phyloP scores from a whole-genome alignment of 2,329 filamentous ascomycete genomes.

The Penicillium freii region DNA sequence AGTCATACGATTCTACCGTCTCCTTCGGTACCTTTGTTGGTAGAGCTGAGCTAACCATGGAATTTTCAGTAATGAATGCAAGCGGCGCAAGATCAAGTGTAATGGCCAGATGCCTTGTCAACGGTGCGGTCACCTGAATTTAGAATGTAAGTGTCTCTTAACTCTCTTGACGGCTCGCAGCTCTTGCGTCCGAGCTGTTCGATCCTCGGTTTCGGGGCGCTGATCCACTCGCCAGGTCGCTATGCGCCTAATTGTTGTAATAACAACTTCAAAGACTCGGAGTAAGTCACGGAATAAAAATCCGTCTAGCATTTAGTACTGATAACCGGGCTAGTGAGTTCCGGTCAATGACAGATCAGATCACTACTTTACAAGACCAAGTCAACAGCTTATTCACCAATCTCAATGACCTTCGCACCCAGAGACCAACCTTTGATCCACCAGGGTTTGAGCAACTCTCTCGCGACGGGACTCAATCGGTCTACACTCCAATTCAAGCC shows the following conservation, averaged over 20 bases:
- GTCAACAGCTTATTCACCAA: conserved; percentile 73
- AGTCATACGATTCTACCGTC: conserved; percentile 7
- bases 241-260: conserved; percentile 67
- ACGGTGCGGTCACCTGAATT: conserved; percentile 61
- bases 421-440: conserved; percentile 38
- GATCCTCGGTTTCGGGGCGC: neutral
- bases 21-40: neutral
- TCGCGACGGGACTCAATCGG: conserved; percentile 41
- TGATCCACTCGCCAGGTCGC: conserved; percentile 42
- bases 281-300: conserved; percentile 46
- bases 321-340: conserved; percentile 60
- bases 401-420: conserved; percentile 64
- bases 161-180: neutral
- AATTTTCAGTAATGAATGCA: conserved; percentile 58
- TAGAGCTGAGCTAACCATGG: conserved; percentile 9
- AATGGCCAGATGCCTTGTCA: conserved; percentile 65
- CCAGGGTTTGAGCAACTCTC: conserved; percentile 36
- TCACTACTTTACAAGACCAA: conserved; percentile 76
- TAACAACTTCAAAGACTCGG: conserved; percentile 86
- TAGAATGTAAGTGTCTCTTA: conserved; percentile 50
- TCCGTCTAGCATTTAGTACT: neutral
- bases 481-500: conserved; percentile 40
- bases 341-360: conserved; percentile 72
- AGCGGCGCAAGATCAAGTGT: conserved; percentile 66
- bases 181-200: neutral